phyloP scores from a whole-genome alignment of 1,284 basidiomycete species.

The Cryptococcus deneoformans region DNA sequence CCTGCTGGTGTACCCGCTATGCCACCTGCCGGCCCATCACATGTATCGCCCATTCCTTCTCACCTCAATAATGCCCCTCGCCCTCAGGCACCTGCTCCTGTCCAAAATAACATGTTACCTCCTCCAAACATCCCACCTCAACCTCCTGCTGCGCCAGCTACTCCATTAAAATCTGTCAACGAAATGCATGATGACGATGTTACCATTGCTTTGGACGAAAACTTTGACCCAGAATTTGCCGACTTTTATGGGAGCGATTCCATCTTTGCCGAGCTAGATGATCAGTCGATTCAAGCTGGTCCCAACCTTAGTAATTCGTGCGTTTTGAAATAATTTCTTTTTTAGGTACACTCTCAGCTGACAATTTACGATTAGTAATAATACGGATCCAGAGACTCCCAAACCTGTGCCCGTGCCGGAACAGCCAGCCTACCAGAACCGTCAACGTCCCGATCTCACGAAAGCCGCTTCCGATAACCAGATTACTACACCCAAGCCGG shows the following conservation, averaged over 20 bases:
- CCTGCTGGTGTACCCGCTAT: no score
- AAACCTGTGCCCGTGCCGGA: slow-evolving; percentile 1
- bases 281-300: slow-evolving; percentile 1
- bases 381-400: not conserved
- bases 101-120: not conserved
- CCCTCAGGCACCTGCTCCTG: not conserved
- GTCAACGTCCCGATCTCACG: slow-evolving; percentile 36
- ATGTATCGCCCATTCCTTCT: slow-evolving; percentile 19
- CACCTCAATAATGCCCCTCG: slow-evolving; percentile 11
- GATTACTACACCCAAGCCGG: not conserved
- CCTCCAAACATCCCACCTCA: slow-evolving; percentile 4
- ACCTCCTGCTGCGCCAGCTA: slow-evolving; percentile 8
- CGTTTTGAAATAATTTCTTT: no score
- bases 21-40: slow-evolving; percentile 18
- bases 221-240: slow-evolving; percentile 33
- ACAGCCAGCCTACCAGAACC: slow-evolving; percentile 34
- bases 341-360: no score
- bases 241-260: slow-evolving; percentile 25
- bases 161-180: slow-evolving; percentile 27
- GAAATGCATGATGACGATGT: slow-evolving; percentile 7
- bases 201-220: slow-evolving; percentile 21
- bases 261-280: slow-evolving; percentile 25
- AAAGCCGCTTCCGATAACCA: not conserved
- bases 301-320: not conserved
- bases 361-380: not conserved